Base-by-base conservation (phyloP, 805 yeast species). In the Pichia nanzhaoensis region DNA sequence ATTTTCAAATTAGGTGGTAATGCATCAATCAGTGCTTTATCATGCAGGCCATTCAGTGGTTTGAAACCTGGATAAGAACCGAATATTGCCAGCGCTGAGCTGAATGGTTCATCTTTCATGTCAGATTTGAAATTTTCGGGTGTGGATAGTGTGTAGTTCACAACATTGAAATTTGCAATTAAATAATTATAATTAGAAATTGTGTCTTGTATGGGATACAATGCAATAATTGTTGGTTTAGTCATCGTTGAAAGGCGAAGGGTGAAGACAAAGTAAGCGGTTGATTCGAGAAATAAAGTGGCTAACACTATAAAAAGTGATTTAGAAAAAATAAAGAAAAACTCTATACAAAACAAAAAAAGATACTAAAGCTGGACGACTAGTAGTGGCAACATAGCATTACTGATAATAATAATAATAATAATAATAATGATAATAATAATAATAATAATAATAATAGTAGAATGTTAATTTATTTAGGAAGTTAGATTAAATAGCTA, bases 61-160 rank as follows among this genome's bases (percentile, higher is more conserved):
- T 63, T 48, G 51, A 77, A 68, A 30, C 84, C 71, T 36, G 67
- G 52, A 75, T 82, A 69, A 27, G 79, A 73, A 13, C 73, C 75
- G 57, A 73, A 72, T 44, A 80, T 69, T 38, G 79, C 74, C 45
- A 65, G 56, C 45, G 77, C 57, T 54, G 71, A 51, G 39, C 61
- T 35, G 45, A 52, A 49, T 51, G 71, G 57, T 37, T 67, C 53
- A 3, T 13, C 28, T 42, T 67, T 32, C 51, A 75, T 63, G 51
- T 74, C 77, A 9, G 51, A 47, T 5, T 67, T 42, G 24, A 74
- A 59, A 50, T 71, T 65, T 12, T 66, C 69, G 37, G 62, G 55
- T 5, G 76, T 61, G 6, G 75, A 59, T 18, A 79, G 53, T 20
- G 56, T 54, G 53, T 77, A 72, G 37, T 61, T 47, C 2, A 70